phyloP scores from a whole-genome alignment of 169 alveolate genomes.

The Eimeria sp. region DNA sequence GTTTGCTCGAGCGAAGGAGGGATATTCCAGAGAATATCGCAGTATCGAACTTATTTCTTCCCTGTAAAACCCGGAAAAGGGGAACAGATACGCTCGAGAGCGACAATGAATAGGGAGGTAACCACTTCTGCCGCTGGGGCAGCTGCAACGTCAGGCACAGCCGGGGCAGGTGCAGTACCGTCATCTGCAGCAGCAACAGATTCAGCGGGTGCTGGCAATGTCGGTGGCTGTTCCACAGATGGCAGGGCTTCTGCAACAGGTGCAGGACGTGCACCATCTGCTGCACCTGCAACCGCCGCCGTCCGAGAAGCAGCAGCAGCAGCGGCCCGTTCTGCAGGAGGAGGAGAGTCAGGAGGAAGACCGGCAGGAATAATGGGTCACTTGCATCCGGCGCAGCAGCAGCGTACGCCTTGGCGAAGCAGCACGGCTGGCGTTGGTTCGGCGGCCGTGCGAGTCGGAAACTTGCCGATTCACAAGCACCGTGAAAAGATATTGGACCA shows the following conservation, averaged over 20 bases:
- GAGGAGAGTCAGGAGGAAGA: too few relatives aligned
- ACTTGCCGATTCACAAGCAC: constrained; percentile 82
- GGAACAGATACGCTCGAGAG: neutral
- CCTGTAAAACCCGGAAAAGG: neutral
- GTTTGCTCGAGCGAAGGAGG: too few relatives aligned
- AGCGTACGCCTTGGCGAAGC: neutral
- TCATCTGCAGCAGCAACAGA: constrained; percentile 1
- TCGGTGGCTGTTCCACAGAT: too few relatives aligned
- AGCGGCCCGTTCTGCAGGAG: too few relatives aligned
- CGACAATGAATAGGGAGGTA: neutral
- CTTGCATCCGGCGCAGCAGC: neutral
- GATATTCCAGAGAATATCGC: too few relatives aligned
- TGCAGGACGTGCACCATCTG: too few relatives aligned
- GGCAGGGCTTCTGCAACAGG: too few relatives aligned
- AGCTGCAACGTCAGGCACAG: neutral
- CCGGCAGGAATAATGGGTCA: too few relatives aligned
- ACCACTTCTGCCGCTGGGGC: neutral
- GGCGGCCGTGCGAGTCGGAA: constrained; percentile 38
- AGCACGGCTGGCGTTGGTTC: constrained; percentile 5
- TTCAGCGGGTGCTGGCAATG: too few relatives aligned
- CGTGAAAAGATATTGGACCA: constrained; percentile 72
- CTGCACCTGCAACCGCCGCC: too few relatives aligned
- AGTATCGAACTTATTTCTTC: neutral
- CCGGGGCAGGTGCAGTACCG: neutral
- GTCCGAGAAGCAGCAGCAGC: too few relatives aligned